Percentiles rank a stretch among this genome's conserved stretches.
phyloP scores from a whole-genome alignment of 371 early-diverging fungal genomes.

The Circinella minor region DNA sequence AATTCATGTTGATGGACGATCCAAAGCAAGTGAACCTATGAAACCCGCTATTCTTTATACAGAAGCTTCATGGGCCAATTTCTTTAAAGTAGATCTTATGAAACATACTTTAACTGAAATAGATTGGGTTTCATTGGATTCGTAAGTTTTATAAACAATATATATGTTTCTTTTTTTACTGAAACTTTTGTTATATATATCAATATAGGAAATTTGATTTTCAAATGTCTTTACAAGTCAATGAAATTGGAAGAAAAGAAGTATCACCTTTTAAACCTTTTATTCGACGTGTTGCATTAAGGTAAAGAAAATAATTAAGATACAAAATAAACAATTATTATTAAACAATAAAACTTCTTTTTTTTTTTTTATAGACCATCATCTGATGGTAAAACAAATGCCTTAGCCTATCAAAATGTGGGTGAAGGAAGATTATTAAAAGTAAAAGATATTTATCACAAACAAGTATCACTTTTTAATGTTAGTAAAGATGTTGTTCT shows the following conservation, averaged over 20 bases:
- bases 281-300: constrained; percentile 40
- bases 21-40: constrained; percentile 27
- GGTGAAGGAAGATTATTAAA: constrained; percentile 30
- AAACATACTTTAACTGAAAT: constrained; percentile 32
- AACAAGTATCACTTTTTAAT: constrained; percentile 26
- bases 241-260: constrained; percentile 31
- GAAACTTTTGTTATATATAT: no score
- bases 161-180: not conserved
- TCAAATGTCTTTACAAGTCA: constrained; percentile 29
- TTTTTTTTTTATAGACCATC: not conserved
- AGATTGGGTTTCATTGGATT: constrained; percentile 45
- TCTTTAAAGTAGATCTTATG: constrained; percentile 35
- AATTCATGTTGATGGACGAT: constrained; percentile 42
- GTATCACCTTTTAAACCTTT: constrained; percentile 51
- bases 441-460: constrained; percentile 34
- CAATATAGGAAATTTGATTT: constrained; percentile 46
- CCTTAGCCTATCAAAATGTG: constrained; percentile 30
- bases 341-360: not conserved
- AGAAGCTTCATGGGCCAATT: constrained; percentile 30
- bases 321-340: no score
- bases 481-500: constrained; percentile 33
- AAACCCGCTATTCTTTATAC: constrained; percentile 32
- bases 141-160: constrained; percentile 23
- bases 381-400: not conserved
- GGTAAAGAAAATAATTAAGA: constrained; percentile 23